Base-by-base conservation (phyloP, 164 flowering plant genomes). In the Annona squamosa region DNA sequence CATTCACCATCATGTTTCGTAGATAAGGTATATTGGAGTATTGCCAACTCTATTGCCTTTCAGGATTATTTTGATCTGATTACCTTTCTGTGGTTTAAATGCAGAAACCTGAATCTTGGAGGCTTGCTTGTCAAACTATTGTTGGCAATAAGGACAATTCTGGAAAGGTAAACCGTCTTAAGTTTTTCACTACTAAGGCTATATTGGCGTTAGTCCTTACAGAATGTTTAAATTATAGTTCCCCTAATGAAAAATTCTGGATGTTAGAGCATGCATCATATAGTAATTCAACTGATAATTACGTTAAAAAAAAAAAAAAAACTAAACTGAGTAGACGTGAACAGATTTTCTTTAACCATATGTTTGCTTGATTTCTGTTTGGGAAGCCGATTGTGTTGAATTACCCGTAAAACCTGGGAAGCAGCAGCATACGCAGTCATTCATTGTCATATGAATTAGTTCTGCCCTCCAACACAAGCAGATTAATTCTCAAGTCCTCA, bases 91-190 rank as follows among this genome's bases (percentile, higher is more conserved):
- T 46, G 52, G 18, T 17, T 42, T 46, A 67, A 70, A 42, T 71
- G 42, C 93, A 94, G 97, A 92, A 90, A 82, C 99, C 97, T 4
- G 94, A 93, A 78, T 88, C 96, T 47, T 95, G 99, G 99, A 89
- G 99, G 79, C 89, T 95, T 69, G 96, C 99, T 61, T 95, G 99
- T 82, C 99, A 95, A 82, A 95, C 98, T 46, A 95, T 93, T 76
- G 99, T 93, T 63, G 99, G 99, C 74, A 89, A 93, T 70, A 95
- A 93, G 77, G 90, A 90, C 68, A 93, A 95, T 77, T 89, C 93
- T 61, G 99, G 99, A 74, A 95, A 91, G 98, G 99, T 91, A 89
- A 65, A 73, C 71, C 48, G 3, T 4, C 10, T 1, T 1, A n/a
- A 3, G 13, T 5, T 52, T 16, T 52, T 16, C 13, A 52, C 13